phyloP scores from a whole-genome alignment of 768 basidiomycete genomes.

The Lepiota brunneoincarnata region DNA sequence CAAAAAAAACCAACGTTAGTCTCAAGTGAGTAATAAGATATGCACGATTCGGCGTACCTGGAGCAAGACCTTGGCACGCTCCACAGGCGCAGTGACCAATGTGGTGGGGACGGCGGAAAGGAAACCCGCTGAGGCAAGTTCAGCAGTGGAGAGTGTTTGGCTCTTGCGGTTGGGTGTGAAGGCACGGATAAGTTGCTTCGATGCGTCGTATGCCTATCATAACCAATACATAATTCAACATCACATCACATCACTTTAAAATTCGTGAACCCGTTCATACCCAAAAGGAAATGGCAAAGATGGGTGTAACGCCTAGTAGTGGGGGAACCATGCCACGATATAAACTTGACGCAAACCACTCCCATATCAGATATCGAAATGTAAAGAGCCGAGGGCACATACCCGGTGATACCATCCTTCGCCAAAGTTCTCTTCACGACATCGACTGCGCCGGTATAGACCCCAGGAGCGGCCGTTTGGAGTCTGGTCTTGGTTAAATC shows the following conservation, averaged over 20 bases:
- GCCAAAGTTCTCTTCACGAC: constrained; percentile 90
- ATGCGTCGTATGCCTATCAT: constrained; percentile 84
- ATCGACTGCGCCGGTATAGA: constrained; percentile 90
- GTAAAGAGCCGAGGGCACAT: constrained; percentile 18
- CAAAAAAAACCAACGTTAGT: constrained; percentile 7
- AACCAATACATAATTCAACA: constrained; percentile 1
- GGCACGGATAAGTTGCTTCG: constrained; percentile 80
- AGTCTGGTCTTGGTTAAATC: constrained; percentile 95
- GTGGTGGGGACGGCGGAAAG: constrained; percentile 92
- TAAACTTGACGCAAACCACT: constrained; percentile 43
- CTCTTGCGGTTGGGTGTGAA: constrained; percentile 75
- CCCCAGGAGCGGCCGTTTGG: constrained; percentile 87
- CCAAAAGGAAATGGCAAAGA: constrained; percentile 98
- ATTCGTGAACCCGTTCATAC: constrained; percentile 38
- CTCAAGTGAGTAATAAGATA: constrained; percentile 2
- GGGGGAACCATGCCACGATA: constrained; percentile 95
- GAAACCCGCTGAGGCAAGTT: constrained; percentile 92
- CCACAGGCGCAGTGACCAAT: constrained; percentile 91
- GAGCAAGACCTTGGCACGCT: constrained; percentile 93
- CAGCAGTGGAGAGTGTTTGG: constrained; percentile 61
- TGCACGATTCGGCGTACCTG: constrained; percentile 60
- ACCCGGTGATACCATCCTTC: constrained; percentile 91
- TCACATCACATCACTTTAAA: constrained; percentile 4
- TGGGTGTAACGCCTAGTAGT: constrained; percentile 92
- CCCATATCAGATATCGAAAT: constrained; percentile 5